Conservation (phyloP, 1,284 basidiomycete genomes). For the Ustilago hordei region DNA sequence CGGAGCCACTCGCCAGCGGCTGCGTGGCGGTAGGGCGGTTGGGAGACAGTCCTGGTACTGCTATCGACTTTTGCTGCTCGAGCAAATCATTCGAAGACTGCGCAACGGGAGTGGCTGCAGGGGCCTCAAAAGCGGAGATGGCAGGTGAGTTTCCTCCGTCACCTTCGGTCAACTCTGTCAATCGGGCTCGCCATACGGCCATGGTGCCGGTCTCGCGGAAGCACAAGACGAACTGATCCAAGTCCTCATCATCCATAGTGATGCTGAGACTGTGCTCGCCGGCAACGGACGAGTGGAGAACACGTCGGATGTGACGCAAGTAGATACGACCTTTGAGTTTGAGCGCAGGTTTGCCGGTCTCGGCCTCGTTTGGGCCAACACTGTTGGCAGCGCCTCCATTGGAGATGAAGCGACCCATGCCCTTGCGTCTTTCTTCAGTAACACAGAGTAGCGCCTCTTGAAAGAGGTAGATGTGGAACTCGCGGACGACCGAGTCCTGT, state of each 20-base stretch:
- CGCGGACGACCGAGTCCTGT: conserved; percentile 84
- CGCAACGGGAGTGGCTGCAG: conserved; percentile 9
- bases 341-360: conserved; percentile 77
- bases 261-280: conserved; percentile 90
- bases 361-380: conserved; percentile 8
- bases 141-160: conserved; percentile 18
- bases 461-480: conserved; percentile 96
- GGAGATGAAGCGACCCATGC: conserved; percentile 78
- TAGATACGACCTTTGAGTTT: conserved; percentile 94
- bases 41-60: conserved; percentile 16
- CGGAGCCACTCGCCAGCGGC: conserved; percentile 33
- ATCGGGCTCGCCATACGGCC: conserved; percentile 81
- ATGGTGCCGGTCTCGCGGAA: conserved; percentile 90
- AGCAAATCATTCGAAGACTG: conserved; percentile 2
- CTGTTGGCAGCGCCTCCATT: conserved; percentile 68
- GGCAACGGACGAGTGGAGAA: conserved; percentile 80
- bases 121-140: background rate
- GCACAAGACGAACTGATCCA: conserved; percentile 92
- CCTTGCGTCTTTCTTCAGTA: conserved; percentile 87
- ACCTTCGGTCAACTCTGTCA: conserved; percentile 40
- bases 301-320: conserved; percentile 88
- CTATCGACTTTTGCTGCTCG: conserved; percentile 9
- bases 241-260: conserved; percentile 90
- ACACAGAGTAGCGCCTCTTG: conserved; percentile 96
- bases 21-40: conserved; percentile 11